phyloP scores from a whole-genome alignment of 148 eudicot species.

The Fagopyrum esculentum region DNA sequence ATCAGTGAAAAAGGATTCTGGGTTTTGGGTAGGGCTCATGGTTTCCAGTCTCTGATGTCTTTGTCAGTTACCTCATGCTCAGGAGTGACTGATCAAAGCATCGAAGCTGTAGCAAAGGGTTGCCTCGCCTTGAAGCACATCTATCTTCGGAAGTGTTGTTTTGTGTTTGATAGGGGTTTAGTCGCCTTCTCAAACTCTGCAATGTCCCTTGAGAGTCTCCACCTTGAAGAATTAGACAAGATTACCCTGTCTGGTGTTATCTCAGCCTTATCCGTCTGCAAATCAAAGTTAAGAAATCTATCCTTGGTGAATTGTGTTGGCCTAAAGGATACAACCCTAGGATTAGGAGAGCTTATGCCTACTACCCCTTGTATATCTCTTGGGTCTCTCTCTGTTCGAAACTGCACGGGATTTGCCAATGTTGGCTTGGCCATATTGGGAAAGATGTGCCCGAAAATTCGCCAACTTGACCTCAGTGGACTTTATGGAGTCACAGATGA shows the following conservation, averaged over 20 bases:
- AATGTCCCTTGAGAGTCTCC: constrained; percentile 55
- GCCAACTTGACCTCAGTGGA: constrained; percentile 58
- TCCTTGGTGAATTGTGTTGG: constrained; percentile 69
- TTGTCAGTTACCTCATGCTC: constrained; percentile 50
- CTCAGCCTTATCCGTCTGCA: constrained; percentile 39
- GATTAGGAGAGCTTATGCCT: constrained; percentile 17
- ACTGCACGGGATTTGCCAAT: constrained; percentile 60
- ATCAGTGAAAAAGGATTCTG: constrained; percentile 76
- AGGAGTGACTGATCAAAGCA: constrained; percentile 62
- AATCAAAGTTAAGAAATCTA: constrained; percentile 52
- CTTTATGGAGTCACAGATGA: constrained; percentile 53
- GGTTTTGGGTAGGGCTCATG: constrained; percentile 76
- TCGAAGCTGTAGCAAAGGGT: constrained; percentile 66
- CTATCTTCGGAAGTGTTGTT: constrained; percentile 52
- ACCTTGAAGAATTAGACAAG: constrained; percentile 65
- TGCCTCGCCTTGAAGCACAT: constrained; percentile 56
- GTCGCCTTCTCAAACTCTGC: constrained; percentile 53
- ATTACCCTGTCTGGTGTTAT: constrained; percentile 52
- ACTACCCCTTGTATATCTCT: constrained; percentile 46
- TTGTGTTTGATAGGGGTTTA: constrained; percentile 58
- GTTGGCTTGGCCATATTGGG: constrained; percentile 52
- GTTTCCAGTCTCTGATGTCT: constrained; percentile 44
- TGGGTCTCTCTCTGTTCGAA: constrained; percentile 48
- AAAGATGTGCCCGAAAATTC: constrained; percentile 60
- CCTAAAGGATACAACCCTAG: constrained; percentile 43